Evolutionary conservation across 768 basidiomycete species (phyloP), one percentile per base, ranked within the genome.

Genomic region (Suillus subluteus): DNA sequence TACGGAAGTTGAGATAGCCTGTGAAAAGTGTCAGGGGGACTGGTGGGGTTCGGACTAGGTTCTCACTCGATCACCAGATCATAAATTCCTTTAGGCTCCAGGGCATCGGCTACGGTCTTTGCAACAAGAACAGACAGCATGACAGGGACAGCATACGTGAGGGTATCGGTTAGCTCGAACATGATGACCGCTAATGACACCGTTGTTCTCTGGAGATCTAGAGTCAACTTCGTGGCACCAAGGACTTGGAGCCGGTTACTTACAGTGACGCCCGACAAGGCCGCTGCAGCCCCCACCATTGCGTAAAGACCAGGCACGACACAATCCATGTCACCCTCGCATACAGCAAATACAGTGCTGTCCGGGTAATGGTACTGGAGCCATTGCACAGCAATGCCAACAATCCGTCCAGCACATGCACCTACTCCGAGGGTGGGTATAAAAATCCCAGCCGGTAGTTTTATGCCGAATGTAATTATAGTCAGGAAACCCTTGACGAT

Each of bases 171-270:
- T 50, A 99, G 82, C 74, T 99, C 97, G 73, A 98, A 95, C 82
- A 91, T 94, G 78, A 99, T 99, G 62, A 99, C 98, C 4, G 95
- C 95, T 65, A 98, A 85, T 0, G 95, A 96, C 32, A 99, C 92
- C 0, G 94, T 96, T 30, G 94, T 95, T 43, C 94, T 83, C 90
- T 93, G 66, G 43, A 67, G 59, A 65, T 26, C 43, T 41, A 23
- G 58, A 43, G 46, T 66, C 67, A 71, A 65, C 62, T 40, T 61
- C 41, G 30, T 43, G 44, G 54, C 52, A 23, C 6, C 58, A n/a
- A 59, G n/a, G 63, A n/a, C 35, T 46, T 63, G 37, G 5, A n/a
- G 44, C 64, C 56, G 63, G 16, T 54, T 59, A 71, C 89, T 79
- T 66, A 95, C 90, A 62, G 97, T 98, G 18, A 98, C 96, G n/a